phyloP scores from a whole-genome alignment of 2,329 filamentous ascomycete species.

The Emmonsiellopsis sp. region DNA sequence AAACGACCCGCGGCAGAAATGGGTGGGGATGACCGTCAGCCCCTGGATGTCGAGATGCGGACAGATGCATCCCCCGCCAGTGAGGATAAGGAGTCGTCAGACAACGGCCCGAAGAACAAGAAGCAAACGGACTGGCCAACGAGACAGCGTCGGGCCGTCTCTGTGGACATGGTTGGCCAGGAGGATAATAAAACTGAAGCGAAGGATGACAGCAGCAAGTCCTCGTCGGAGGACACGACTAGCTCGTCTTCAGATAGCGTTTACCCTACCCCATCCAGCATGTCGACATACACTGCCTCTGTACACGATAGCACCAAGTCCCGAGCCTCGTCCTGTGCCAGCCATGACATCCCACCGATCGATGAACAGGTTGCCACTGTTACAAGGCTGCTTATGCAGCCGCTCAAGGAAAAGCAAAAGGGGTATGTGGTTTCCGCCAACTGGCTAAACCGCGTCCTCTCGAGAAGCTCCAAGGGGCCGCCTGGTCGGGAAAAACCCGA shows the following conservation, averaged over 20 bases:
- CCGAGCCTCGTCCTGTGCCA: constrained; percentile 10
- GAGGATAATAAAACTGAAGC: constrained; percentile 11
- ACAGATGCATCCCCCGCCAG: constrained; percentile 9
- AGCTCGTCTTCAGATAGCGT: constrained; percentile 24
- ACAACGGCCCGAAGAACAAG: constrained; percentile 5
- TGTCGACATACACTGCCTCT: constrained; percentile 25
- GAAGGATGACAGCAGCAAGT: neutral
- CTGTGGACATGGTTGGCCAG: constrained; percentile 35
- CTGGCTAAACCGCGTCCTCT: constrained; percentile 68
- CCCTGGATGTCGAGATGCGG: neutral
- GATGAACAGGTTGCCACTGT: constrained; percentile 70
- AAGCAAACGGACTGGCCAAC: constrained; percentile 9
- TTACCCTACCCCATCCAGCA: constrained; percentile 30
- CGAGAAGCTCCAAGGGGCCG: constrained; percentile 48
- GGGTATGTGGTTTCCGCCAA: constrained; percentile 68
- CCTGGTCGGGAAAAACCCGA: constrained; percentile 46
- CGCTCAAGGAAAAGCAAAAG: constrained; percentile 59
- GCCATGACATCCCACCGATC: constrained; percentile 33
- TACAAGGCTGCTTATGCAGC: constrained; percentile 45
- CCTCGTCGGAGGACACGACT: constrained; percentile 19
- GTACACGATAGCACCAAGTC: constrained; percentile 19
- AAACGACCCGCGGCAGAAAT: constrained; percentile 48
- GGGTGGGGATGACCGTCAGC: constrained; percentile 31
- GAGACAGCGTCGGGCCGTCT: constrained; percentile 23
- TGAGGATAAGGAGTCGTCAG: constrained; percentile 12